phyloP scores from a whole-genome alignment of 768 basidiomycete genomes.

The Crassisporium funariophilum region DNA sequence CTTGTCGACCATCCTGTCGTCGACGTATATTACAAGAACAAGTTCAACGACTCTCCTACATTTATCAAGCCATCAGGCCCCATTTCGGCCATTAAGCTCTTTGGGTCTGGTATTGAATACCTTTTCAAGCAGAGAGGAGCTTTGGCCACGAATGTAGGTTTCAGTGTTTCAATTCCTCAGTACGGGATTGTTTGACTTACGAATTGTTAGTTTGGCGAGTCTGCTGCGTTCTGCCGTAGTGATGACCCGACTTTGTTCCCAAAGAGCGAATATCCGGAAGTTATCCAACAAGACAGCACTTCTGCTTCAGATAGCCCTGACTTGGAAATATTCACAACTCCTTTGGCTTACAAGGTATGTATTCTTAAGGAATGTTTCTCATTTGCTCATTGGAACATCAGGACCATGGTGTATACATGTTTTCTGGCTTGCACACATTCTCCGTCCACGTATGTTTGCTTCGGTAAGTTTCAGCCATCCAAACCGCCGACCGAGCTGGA shows the following conservation, averaged over 20 bases:
- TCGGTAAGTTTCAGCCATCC: slow-evolving; percentile 24
- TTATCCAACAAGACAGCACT: slow-evolving; percentile 41
- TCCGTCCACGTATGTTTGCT: slow-evolving; percentile 40
- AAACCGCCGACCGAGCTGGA: neutral
- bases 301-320: slow-evolving; percentile 43
- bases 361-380: neutral
- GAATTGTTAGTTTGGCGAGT: slow-evolving; percentile 42
- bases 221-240: slow-evolving; percentile 55
- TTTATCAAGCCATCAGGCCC: slow-evolving; percentile 35
- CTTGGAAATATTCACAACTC: slow-evolving; percentile 42
- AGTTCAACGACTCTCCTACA: slow-evolving; percentile 42
- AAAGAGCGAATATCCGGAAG: slow-evolving; percentile 27
- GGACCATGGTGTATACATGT: slow-evolving; percentile 38
- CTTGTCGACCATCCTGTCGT: slow-evolving; percentile 70
- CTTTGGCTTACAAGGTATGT: slow-evolving; percentile 40
- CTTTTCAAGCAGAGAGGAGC: slow-evolving; percentile 47
- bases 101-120: slow-evolving; percentile 44
- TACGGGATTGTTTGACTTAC: neutral
- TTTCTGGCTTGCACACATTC: slow-evolving; percentile 41
- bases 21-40: slow-evolving; percentile 54
- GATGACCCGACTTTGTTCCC: slow-evolving; percentile 51
- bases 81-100: slow-evolving; percentile 28
- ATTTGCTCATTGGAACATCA: slow-evolving; percentile 6
- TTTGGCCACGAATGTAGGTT: slow-evolving; percentile 53
- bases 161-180: neutral